phyloP scores from a whole-genome alignment of 768 basidiomycete genomes.

The Macrocybe gigantea region DNA sequence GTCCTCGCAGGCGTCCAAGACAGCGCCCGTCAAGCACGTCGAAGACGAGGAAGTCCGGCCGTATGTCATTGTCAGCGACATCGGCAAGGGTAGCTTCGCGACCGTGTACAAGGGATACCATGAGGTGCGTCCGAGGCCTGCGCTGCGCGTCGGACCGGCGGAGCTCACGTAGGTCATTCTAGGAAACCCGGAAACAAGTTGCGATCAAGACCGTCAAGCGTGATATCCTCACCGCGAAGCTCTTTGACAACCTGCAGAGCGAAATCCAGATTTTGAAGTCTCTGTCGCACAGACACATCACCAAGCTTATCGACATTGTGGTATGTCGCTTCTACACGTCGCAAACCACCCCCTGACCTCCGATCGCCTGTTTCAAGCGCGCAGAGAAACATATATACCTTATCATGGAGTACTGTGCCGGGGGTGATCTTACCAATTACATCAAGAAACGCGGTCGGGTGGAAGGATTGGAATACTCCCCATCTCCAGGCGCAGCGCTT shows the following conservation, averaged over 20 bases:
- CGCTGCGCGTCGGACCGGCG: neutral
- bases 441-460: conserved; percentile 97
- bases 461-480: conserved; percentile 79
- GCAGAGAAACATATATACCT: conserved; percentile 83
- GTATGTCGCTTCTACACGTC: conserved; percentile 34
- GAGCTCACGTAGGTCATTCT: conserved; percentile 3
- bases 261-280: conserved; percentile 97
- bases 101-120: conserved; percentile 94
- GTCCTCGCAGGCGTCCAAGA: too few relatives aligned
- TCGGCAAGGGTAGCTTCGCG: conserved; percentile 92
- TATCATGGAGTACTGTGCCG: conserved; percentile 96
- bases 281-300: conserved; percentile 89
- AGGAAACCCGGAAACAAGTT: conserved; percentile 76
- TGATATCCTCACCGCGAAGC: conserved; percentile 82
- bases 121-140: conserved; percentile 46
- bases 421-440: conserved; percentile 93
- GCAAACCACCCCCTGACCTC: neutral
- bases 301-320: conserved; percentile 87
- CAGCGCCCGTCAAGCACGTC: too few relatives aligned
- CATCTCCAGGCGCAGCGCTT: conserved; percentile 59
- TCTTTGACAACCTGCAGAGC: conserved; percentile 96
- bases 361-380: conserved; percentile 32
- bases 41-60: conserved; percentile 73
- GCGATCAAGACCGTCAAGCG: conserved; percentile 95
- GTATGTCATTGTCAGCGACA: conserved; percentile 69